Evolutionary conservation across 2,329 filamentous ascomycete genomes (phyloP).

Genomic region (Lachnellula cervina): DNA sequence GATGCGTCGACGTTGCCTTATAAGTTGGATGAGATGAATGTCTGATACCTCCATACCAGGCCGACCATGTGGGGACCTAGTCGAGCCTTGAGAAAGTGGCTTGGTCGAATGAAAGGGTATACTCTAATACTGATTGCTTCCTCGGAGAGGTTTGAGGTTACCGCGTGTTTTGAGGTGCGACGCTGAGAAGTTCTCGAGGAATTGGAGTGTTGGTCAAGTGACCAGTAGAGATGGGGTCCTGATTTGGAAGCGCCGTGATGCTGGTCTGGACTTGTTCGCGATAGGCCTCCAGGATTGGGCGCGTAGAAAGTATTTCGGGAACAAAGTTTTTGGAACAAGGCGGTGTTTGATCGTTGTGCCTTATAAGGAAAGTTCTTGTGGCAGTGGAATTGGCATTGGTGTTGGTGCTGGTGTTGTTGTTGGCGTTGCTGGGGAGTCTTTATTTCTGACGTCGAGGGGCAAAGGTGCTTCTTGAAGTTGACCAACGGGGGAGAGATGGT

Average conservation of each 20-base stretch:
- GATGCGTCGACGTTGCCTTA: not conserved
- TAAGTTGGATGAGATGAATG: constrained; percentile 7
- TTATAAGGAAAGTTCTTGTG: not conserved
- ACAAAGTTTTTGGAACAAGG: not conserved
- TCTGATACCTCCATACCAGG: constrained; percentile 10
- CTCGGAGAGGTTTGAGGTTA: constrained; percentile 15
- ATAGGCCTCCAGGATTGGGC: not conserved
- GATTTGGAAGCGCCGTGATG: constrained; percentile 15
- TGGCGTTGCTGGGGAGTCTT: not conserved
- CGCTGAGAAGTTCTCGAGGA: constrained; percentile 8
- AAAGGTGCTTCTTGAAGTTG: not conserved
- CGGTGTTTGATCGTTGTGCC: constrained; percentile 11
- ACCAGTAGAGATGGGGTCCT: constrained; percentile 10
- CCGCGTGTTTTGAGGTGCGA: constrained; percentile 17
- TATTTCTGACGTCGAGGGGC: not conserved
- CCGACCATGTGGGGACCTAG: not conserved
- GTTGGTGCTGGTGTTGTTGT: too few species aligned
- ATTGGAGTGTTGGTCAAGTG: constrained; percentile 11
- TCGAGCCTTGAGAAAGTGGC: not conserved
- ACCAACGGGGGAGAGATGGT: not conserved
- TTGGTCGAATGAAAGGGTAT: not conserved
- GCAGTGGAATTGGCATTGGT: not conserved
- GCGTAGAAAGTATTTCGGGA: not conserved
- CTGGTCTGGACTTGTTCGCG: not conserved
- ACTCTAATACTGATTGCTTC: not conserved